Base-by-base conservation (phyloP, 148 eudicot genomes). In the Fallopia convolvulus region DNA sequence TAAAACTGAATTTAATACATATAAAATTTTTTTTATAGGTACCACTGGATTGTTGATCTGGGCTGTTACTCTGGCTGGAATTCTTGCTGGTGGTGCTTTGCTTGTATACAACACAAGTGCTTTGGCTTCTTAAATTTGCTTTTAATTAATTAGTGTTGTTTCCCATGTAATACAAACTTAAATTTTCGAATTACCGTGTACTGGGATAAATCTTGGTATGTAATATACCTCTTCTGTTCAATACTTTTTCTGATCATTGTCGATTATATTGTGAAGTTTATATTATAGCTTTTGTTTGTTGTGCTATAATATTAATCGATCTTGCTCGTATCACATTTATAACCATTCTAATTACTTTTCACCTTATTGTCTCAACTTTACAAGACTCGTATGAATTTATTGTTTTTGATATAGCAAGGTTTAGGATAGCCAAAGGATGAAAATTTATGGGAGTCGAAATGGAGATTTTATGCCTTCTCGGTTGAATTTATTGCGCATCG, bases 21-120 rank as follows among this genome's bases (percentile, higher is more conserved):
- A 47, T 47, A 0, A 47, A 0, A 47, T n/a, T 33, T 72, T 1
- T 7, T 76, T 42, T 82, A 78, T 87, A 93, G 98, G 98, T 74
- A 81, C 79, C 0, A 92, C 97, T 66, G 99, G 99, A 0, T 83
- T 92, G 71, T 80, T 89, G 77, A 92, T 94, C 30, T 94, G 99
- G 97, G 99, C 96, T 0, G 86, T 89, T 13, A 94, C 96, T 50
- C 80, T 94, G 36, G 85, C 81, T 32, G 99, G 96, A 2, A 46
- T 94, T 42, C 96, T 94, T 46, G 97, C 90, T 48, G 99, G 97
- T 60, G 99, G 97, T 79, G 99, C 94, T 5, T 85, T 94, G 55
- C 99, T 94, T 79, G 97, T 92, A 23, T 92, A 89, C 92, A 92
- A 86, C 87, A 94, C 97, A 20, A 94, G 98, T 87, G 97, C 98